Percentiles rank a stretch among this genome's conserved stretches.
Conservation (phyloP, 129 eudicot species). For the Silybum marianum region DNA sequence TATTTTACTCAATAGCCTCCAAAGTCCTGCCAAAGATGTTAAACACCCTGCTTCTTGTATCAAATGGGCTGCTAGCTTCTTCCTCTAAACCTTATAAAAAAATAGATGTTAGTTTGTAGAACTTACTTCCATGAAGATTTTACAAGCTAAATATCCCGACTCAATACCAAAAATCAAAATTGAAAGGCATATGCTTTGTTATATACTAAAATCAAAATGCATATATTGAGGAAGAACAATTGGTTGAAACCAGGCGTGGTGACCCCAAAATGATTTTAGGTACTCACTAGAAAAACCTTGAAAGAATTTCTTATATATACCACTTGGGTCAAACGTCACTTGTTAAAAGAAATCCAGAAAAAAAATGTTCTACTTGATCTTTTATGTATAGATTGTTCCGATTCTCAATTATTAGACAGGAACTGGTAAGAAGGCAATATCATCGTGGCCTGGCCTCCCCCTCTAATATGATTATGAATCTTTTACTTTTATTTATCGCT, state of each 20-base stretch:
- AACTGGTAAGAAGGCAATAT: constrained; percentile 6
- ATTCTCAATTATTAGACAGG: constrained; percentile 5
- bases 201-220: neutral
- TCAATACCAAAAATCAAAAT: neutral
- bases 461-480: constrained; percentile 24
- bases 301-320: neutral
- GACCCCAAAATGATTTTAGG: neutral
- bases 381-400: constrained; percentile 4
- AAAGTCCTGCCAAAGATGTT: neutral
- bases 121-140: neutral
- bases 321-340: neutral
- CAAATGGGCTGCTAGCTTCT: neutral
- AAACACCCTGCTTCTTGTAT: neutral
- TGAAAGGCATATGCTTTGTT: neutral
- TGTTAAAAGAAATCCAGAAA: neutral
- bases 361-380: neutral
- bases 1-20: neutral
- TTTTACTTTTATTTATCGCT: constrained; percentile 12
- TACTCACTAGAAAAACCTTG: neutral
- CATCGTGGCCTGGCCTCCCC: constrained; percentile 2
- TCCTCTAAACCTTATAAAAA: neutral
- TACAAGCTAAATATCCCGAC: neutral
- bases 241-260: neutral
- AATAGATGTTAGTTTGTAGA: neutral
- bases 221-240: neutral